These are phyloP conservation scores for Begonia masoniana DNA, from an alignment of 306 rosid genomes.

Conservation along the genomic window DNA sequence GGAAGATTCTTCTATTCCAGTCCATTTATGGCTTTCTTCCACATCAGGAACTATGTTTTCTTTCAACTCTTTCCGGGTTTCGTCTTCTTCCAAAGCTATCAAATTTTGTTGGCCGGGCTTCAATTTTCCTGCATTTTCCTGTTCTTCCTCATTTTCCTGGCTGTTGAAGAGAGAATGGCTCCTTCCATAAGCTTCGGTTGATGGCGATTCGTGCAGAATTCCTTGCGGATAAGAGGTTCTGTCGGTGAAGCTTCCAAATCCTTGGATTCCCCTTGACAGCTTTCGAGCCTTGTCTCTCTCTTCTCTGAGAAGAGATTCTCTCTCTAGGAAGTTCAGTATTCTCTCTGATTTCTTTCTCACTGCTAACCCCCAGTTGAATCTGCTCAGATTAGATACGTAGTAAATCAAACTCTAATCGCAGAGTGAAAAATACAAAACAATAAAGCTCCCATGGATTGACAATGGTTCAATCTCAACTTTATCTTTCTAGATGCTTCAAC, in stretches of 20 bases:
- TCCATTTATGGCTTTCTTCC: constrained; percentile 41
- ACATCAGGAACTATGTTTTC: constrained; percentile 48
- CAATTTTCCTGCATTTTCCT: not conserved
- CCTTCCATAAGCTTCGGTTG: constrained; percentile 26
- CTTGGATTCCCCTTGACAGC: constrained; percentile 76
- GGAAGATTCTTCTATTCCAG: constrained; percentile 27
- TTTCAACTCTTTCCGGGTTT: constrained; percentile 28
- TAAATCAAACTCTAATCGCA: not conserved
- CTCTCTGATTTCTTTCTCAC: constrained; percentile 71
- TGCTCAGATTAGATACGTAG: constrained; percentile 9
- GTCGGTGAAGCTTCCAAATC: constrained; percentile 72
- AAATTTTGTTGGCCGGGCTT: too few relatives aligned
- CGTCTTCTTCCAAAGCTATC: constrained; percentile 5
- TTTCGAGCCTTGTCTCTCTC: constrained; percentile 70
- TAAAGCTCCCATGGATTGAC: not conserved
- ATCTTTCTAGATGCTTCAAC: too few relatives aligned
- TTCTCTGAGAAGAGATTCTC: constrained; percentile 53
- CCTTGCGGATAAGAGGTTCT: constrained; percentile 26
- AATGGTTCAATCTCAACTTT: not conserved
- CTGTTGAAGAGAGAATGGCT: constrained; percentile 25
- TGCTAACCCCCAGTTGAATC: constrained; percentile 92
- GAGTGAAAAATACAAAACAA: not conserved
- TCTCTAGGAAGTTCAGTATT: constrained; percentile 45
- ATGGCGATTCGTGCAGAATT: constrained; percentile 33
- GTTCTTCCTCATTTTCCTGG: constrained; percentile 25